Evolutionary conservation across 1,284 basidiomycete species (phyloP), one percentile per base, ranked within the genome.

Genomic region (Vanrija sp.): DNA sequence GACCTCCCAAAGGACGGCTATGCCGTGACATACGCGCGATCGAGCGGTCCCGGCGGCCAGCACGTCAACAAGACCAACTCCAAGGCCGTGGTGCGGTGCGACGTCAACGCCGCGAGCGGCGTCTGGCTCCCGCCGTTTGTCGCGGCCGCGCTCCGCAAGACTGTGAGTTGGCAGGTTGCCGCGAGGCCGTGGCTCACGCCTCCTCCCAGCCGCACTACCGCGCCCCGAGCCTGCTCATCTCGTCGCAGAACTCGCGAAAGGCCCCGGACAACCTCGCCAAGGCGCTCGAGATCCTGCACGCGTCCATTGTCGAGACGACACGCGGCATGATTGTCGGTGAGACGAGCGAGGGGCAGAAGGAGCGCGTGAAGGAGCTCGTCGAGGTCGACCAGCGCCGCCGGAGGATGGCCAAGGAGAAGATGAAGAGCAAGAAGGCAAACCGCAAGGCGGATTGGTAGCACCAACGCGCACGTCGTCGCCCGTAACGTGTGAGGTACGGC

Each of bases 21-120:
- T 43, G 61, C 65, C n/a, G 63, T 68, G 9, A 59, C 61, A 6
- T 72, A 69, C 48, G 67, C 67, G 18, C 60, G 74, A 29, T 73
- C 71, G 3, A 70, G 67, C 40, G 75, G 75, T 5, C 74, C 75
- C 0, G 75, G 75, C 18, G 75, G 75, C 7, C 75, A 77, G 69
- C 75, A 77, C 59, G 75, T 77, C 16, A 77, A 77, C 55, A 77
- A 74, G 62, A 73, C 75, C 15, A 73, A 69, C 57, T 74, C 74
- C 6, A 77, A 77, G 58, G 74, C 75, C 6, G 66, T 70, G 1
- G 42, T 77, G 2, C 61, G 71, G 21, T 65, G 65, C 43, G 54
- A 65, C 49, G 39, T 74, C 6, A 47, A 60, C 18, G 52, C 52
- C 19, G 68, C 68, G 2, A 45, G 63, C 19, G 66, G 62, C 1